Evolutionary conservation across 1,139 yeast genomes (phyloP), one percentile per base, ranked within the genome.

Genomic region (Diutina rugosa): DNA sequence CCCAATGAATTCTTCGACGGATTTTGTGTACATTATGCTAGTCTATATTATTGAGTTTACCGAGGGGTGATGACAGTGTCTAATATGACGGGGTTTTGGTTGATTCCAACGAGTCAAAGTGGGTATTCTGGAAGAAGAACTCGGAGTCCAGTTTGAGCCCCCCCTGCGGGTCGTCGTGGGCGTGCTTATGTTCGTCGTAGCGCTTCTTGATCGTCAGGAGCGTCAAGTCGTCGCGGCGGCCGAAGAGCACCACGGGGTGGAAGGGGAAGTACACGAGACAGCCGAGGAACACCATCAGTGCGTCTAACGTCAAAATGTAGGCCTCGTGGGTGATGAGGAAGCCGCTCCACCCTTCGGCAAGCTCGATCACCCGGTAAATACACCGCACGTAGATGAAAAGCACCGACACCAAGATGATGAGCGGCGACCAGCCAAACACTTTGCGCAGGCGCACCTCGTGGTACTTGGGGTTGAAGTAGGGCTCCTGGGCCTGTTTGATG

Each of bases 331-430:
- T 68, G 49, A 71, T 71, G 59, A 71, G 64, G 61, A 63, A 66
- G 1, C 75, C 76, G 16, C 63, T 58, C 74, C 74, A 71, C 16
- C 76, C 75, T 58, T 69, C 66, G 2, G 65, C 57, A 53, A 71
- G 61, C 58, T 72, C 76, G 38, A 65, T 64, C 18, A 71, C 67
- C 54, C 76, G 64, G 60, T 72, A 71, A 6, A 69, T 59, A 58
- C 74, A 70, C 54, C 75, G 60, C 21, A 68, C 59, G 56, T 70
- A 72, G 44, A 71, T 63, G 55, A 69, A 65, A 2, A 62, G 10
- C 9, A 65, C 66, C 1, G 67, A 61, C 6, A 59, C 32, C 4
- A 68, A 46, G 7, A 72, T 58, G 3, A 61, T 64, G 18, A 70
- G 55, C 1, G 74, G 74, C 46, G 64, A 57, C 57, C 60, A 67